These are phyloP conservation scores for Auricularia auricula-judae DNA, from an alignment of 768 basidiomycete genomes.

Conservation along the genomic window DNA sequence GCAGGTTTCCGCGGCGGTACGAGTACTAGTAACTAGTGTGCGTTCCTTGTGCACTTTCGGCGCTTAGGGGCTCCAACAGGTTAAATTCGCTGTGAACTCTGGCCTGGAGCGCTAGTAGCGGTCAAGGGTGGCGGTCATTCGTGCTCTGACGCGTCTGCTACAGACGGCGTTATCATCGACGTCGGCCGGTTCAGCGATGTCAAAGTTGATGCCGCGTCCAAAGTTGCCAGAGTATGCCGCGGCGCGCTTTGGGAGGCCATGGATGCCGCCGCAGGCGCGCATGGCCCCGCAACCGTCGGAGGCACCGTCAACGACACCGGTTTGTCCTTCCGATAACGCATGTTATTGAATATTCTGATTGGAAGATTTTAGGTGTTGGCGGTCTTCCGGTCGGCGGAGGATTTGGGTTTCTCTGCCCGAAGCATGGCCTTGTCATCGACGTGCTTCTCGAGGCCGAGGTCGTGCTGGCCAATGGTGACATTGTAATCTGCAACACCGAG, in stretches of 20 bases:
- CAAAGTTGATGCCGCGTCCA: neutral
- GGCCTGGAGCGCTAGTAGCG: conserved; percentile 4
- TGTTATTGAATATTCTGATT: too few relatives aligned
- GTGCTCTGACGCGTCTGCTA: conserved; percentile 2
- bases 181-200: conserved; percentile 1
- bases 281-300: conserved; percentile 8
- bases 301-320: conserved; percentile 9
- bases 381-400: too few relatives aligned
- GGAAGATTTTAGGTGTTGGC: neutral
- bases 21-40: neutral
- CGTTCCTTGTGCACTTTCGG: too few relatives aligned
- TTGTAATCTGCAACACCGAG: too few relatives aligned
- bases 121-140: conserved; percentile 9
- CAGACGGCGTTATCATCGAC: conserved; percentile 7
- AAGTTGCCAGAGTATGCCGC: conserved; percentile 3
- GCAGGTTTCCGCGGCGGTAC: conserved; percentile 14
- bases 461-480: too few relatives aligned
- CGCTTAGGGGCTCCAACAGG: too few relatives aligned
- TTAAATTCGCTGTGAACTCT: neutral
- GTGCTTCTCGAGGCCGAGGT: too few relatives aligned
- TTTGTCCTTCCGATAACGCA: neutral
- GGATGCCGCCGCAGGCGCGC: conserved; percentile 6
- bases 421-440: too few relatives aligned
- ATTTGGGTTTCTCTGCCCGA: too few relatives aligned
- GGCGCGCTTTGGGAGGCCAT: conserved; percentile 8